These are phyloP conservation scores for Nidularia pulvinata DNA, from an alignment of 768 basidiomycete species.

Conservation along the genomic window DNA sequence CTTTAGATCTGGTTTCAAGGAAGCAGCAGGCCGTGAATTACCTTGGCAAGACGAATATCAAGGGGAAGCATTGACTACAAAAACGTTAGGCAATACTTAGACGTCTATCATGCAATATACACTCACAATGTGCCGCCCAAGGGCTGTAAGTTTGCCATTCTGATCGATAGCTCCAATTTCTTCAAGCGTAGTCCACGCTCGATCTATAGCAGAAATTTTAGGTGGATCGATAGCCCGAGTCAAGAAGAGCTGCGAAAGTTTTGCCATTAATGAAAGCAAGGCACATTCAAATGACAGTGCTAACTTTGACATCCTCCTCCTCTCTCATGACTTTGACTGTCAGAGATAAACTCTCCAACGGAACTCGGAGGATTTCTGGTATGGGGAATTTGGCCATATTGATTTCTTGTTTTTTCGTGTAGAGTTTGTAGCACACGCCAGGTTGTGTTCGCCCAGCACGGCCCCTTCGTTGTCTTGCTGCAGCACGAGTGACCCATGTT, in stretches of 20 bases:
- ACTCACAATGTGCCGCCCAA: conserved; percentile 78
- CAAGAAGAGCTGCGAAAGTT: conserved; percentile 51
- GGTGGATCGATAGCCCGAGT: conserved; percentile 85
- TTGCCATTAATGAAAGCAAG: too few species aligned
- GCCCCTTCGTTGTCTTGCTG: conserved; percentile 82
- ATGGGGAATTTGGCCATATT: conserved; percentile 72
- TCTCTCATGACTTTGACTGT: conserved; percentile 81
- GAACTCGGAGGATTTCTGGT: conserved; percentile 88
- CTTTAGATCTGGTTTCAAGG: neutral
- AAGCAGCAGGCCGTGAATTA: conserved; percentile 13
- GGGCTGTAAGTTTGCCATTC: conserved; percentile 67
- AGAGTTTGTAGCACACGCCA: conserved; percentile 88
- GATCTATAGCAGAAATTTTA: conserved; percentile 68
- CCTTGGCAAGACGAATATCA: conserved; percentile 87
- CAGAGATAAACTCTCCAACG: conserved; percentile 80
- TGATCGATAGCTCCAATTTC: conserved; percentile 79
- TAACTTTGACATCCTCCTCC: conserved; percentile 75
- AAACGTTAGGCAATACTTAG: neutral
- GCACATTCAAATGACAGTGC: neutral
- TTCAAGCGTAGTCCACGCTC: conserved; percentile 70
- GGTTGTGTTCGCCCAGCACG: conserved; percentile 87
- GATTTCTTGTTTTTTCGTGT: conserved; percentile 70
- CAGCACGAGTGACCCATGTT: conserved; percentile 76
- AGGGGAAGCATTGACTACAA: conserved; percentile 80
- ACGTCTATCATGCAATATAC: neutral